Percentiles rank a stretch among this genome's conserved stretches.
These are phyloP conservation scores for Zygosaccharomyces kombuchaensis DNA, from an alignment of 805 yeast genomes.

Conservation along the genomic window DNA sequence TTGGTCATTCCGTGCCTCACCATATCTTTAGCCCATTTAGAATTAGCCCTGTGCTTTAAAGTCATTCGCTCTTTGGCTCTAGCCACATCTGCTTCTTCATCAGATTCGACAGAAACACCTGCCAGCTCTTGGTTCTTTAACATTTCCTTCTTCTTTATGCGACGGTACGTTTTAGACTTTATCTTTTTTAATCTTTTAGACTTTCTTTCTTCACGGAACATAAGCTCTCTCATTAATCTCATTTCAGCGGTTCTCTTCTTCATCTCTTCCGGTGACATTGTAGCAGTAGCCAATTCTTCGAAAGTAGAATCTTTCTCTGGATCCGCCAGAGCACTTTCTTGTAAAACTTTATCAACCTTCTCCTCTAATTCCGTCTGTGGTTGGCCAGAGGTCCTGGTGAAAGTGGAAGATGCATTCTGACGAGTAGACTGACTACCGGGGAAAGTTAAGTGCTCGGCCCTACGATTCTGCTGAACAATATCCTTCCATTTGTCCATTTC, in stretches of 20 bases:
- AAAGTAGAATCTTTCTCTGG: conserved; percentile 76
- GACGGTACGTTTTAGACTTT: conserved; percentile 84
- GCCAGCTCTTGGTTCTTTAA: conserved; percentile 64
- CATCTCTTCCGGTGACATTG: conserved; percentile 75
- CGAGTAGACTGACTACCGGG: conserved; percentile 49
- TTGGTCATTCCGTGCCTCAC: conserved; percentile 85
- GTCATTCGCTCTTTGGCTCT: conserved; percentile 93
- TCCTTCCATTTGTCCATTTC: conserved; percentile 90
- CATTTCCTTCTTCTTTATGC: conserved; percentile 80
- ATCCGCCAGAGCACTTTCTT: conserved; percentile 62
- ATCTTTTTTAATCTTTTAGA: conserved; percentile 91
- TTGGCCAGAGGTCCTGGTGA: conserved; percentile 41
- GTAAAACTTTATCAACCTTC: conserved; percentile 56
- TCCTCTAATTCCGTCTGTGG: conserved; percentile 61
- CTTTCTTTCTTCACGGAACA: conserved; percentile 91
- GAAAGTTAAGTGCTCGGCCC: conserved; percentile 79
- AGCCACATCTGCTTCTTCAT: conserved; percentile 61
- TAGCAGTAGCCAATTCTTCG: conserved; percentile 81
- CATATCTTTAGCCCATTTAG: conserved; percentile 89
- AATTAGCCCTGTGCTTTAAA: conserved; percentile 79
- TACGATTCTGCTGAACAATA: conserved; percentile 68
- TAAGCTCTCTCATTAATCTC: conserved; percentile 87
- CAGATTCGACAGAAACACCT: conserved; percentile 42
- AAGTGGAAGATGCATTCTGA: conserved; percentile 50
- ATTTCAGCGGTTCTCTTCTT: conserved; percentile 72